Base-by-base conservation (phyloP, 2,329 filamentous ascomycete species). In the Helotiales sp. region DNA sequence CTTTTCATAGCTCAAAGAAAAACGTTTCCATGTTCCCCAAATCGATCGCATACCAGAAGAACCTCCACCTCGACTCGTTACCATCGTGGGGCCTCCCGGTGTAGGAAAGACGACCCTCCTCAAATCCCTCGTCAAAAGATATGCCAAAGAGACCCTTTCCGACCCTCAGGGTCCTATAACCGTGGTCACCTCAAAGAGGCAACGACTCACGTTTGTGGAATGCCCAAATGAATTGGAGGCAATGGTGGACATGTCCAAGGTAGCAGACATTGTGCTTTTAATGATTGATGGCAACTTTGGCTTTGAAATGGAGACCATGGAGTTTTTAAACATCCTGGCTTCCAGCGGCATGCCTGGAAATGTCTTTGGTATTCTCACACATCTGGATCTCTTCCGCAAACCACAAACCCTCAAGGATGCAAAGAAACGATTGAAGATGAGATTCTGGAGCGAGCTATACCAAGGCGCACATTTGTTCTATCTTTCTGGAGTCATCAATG, bases 241-340 rank as follows among this genome's bases (percentile, higher is more conserved):
- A 65, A 97, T 98, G 91, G 93, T 99, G 63, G 95, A 99, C 74
- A 83, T 97, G 56, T 91, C 95, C 59, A 99, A 99, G 76, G 90
- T 99, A 42, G 95, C 96, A 17, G 95, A 99, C 73, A 97, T 99
- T 68, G 91, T 98, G 5, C 81, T 99, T 50, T 82, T 99, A 56
- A 95, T 99, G 90, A 99, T 99, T 67, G 95, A 99, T 71, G 96
- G 95, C 55, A 98, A 98, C 76, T 99, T 90, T 70, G 96, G 95
- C 13, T 99, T 99, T 71, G 95, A 99, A 76, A 99, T 99, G 95
- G 95, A 99, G 81, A 99, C 95, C 0, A 99, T 99, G 95, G 95
- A 99, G 75, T 99, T 99, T 61, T 78, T 99, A 70, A 98, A 97
- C 67, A 87, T 97, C 17, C 79, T 99, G 51, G 89, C 90, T n/a